These are phyloP conservation scores for Apiospora rasikravindrae DNA, from an alignment of 2,329 filamentous ascomycete species.

Conservation along the genomic window DNA sequence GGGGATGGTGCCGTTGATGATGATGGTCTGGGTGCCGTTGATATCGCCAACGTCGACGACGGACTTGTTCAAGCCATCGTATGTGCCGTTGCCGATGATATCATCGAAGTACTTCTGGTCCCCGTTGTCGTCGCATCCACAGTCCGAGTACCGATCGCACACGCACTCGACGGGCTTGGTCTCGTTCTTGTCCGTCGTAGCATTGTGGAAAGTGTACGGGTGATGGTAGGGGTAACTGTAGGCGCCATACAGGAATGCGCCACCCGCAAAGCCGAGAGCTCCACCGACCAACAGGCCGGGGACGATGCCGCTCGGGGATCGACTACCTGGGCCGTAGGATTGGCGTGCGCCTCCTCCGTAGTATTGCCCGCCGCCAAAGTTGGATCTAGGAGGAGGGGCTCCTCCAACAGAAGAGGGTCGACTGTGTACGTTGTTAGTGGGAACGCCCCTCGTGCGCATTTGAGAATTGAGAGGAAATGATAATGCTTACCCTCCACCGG, in stretches of 20 bases:
- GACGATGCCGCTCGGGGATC: constrained; percentile 55
- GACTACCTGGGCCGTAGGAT: constrained; percentile 65
- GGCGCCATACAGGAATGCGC: constrained; percentile 58
- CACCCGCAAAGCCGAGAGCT: constrained; percentile 61
- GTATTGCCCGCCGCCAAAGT: constrained; percentile 61
- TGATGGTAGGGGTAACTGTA: constrained; percentile 62
- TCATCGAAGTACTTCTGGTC: constrained; percentile 63
- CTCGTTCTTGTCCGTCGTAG: constrained; percentile 58
- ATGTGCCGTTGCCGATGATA: constrained; percentile 70
- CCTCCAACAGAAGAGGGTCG: constrained; percentile 1
- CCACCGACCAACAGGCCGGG: constrained; percentile 52
- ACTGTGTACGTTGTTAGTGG: neutral
- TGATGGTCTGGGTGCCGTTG: constrained; percentile 67
- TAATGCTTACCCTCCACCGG: neutral
- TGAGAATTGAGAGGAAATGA: neutral
- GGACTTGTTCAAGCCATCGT: constrained; percentile 62
- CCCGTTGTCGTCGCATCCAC: constrained; percentile 69
- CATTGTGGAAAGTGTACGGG: constrained; percentile 55
- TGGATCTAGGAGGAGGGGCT: constrained; percentile 14
- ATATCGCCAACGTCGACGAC: constrained; percentile 66
- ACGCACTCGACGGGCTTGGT: constrained; percentile 65
- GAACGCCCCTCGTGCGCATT: neutral
- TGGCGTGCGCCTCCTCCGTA: constrained; percentile 69
- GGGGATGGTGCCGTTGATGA: constrained; percentile 77
- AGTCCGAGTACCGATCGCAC: constrained; percentile 58